phyloP scores from a whole-genome alignment of 2,329 filamentous ascomycete genomes.

The Aspergillus viridinutans region DNA sequence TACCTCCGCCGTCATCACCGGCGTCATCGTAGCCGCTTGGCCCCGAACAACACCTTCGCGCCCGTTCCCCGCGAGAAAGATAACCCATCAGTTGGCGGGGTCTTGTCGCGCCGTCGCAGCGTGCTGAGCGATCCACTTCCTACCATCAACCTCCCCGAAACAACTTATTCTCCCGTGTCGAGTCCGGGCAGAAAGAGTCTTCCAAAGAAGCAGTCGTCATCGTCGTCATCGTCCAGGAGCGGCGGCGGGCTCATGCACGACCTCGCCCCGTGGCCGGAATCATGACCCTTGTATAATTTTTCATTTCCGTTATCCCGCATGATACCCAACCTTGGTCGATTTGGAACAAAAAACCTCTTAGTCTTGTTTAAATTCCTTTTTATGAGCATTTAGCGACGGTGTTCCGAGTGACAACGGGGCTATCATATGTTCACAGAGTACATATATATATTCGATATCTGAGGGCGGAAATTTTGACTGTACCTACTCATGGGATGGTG shows the following conservation, averaged over 20 bases:
- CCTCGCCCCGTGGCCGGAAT: conserved; percentile 16
- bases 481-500: too few species aligned
- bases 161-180: not conserved
- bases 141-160: conserved; percentile 8
- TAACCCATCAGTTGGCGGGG: conserved; percentile 26
- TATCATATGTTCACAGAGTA: not conserved
- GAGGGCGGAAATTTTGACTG: too few species aligned
- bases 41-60: not conserved
- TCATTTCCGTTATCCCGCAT: not conserved
- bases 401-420: not conserved
- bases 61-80: conserved; percentile 24
- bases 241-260: conserved; percentile 16
- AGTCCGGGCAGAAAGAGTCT: not conserved
- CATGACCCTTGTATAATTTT: not conserved
- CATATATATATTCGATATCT: not conserved
- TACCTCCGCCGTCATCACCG: conserved; percentile 28
- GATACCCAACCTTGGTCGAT: not conserved
- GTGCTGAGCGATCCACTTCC: conserved; percentile 21
- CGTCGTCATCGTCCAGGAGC: not conserved
- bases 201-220: not conserved
- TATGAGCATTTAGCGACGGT: not conserved
- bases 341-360: not conserved
- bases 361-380: not conserved
- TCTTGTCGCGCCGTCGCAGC: conserved; percentile 27
- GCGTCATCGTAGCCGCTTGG: conserved; percentile 10